A percentile compares a stretch with the other conserved stretches of the same genome.
phyloP scores from a whole-genome alignment of 1,284 basidiomycete species.

The Sphaerobolus stellatus region DNA sequence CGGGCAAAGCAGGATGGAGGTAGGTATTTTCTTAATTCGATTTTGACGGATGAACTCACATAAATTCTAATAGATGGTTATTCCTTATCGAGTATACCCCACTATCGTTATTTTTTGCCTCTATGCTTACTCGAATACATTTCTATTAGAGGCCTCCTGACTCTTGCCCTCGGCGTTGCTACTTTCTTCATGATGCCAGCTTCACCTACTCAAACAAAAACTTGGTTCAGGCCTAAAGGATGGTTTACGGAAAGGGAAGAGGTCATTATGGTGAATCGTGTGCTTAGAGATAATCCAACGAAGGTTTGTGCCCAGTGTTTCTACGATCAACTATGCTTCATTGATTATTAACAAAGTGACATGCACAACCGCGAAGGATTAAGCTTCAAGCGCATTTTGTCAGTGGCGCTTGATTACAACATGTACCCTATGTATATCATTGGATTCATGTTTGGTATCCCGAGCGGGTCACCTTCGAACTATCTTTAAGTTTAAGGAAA shows the following conservation, averaged over 20 bases:
- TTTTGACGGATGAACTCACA: background rate
- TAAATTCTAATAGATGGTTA: conserved; percentile 32
- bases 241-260: conserved; percentile 65
- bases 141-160: conserved; percentile 45
- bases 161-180: conserved; percentile 54
- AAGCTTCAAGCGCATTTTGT: conserved; percentile 52
- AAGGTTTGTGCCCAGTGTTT: conserved; percentile 41
- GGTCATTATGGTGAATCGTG: conserved; percentile 53
- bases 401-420: conserved; percentile 59
- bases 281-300: conserved; percentile 70
- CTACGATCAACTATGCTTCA: background rate
- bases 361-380: conserved; percentile 81
- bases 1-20: conserved; percentile 61
- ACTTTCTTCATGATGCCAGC: conserved; percentile 72
- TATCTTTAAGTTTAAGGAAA: conserved; percentile 60
- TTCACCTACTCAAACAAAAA: conserved; percentile 64
- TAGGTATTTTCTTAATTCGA: conserved; percentile 20
- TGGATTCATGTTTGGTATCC: conserved; percentile 48
- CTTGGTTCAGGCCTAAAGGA: conserved; percentile 65
- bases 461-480: conserved; percentile 45
- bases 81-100: conserved; percentile 53
- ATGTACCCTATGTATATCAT: conserved; percentile 71
- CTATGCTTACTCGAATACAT: too few relatives aligned
- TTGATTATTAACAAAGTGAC: conserved; percentile 39
- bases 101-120: background rate